Evolutionary conservation across 1,284 basidiomycete genomes (phyloP), one percentile per base, ranked within the genome.

Genomic region (Leccinum subfulvum): DNA sequence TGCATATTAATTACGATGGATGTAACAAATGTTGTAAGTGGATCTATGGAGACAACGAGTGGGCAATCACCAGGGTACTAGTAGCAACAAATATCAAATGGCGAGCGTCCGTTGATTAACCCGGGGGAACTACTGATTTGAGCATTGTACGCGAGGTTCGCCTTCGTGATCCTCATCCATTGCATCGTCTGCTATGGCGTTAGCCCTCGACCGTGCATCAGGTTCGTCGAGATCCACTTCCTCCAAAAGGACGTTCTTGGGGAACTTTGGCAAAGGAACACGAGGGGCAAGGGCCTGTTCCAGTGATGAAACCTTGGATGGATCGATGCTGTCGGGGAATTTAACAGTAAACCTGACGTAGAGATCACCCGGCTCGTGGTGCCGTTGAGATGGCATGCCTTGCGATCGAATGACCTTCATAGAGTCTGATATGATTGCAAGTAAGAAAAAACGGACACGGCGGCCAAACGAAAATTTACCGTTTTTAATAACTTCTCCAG

Each of bases 351-450:
- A 80, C 73, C 90, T 92, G 78, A 99, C 84, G 76, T 90, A 96
- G 67, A 99, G 84, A 78, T 99, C 95, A 52, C 97, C 97, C 57
- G 90, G 85, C 75, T 99, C 96, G 80, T 99, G 97, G 79, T 98
- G 96, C 68, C 97, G 89, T 78, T 92, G 92, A 63, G 97, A 98
- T 44, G 97, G 97, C 97, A 99, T 99, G 68, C 97, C 97, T 79
- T 98, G 95, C 8, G 91, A 92, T 58, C 87, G 86, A 68, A 99
- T 91, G 66, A 97, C 90, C 81, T 98, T 98, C 74, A 96, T 76
- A 49, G 91, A 88, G 66, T 90, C 95, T 96, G 68, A 49, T 39
- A 55, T 30, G 62, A 56, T 39, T 10, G 52, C 26, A 66, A 65
- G n/a, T 62, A 58, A 57, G 16, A 56, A 6, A 62, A 49, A 49